phyloP scores from a whole-genome alignment of 2,329 filamentous ascomycete genomes.

The Aureobasidium uvarum region DNA sequence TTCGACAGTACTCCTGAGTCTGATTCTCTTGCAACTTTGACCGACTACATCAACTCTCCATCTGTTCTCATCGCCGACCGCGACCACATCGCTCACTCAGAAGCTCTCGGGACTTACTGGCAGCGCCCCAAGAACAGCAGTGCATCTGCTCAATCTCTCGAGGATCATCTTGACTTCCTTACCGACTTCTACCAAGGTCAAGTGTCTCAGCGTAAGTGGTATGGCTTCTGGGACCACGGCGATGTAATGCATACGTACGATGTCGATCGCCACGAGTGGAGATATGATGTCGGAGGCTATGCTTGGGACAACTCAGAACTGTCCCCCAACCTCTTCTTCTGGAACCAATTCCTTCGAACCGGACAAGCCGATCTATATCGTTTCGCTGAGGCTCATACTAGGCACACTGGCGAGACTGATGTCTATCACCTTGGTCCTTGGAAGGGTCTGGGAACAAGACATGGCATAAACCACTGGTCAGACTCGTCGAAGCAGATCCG shows the following conservation, averaged over 20 bases:
- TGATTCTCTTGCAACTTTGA: neutral
- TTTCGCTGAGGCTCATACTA: neutral
- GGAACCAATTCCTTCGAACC: neutral
- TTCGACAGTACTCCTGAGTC: neutral
- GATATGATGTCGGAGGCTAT: neutral
- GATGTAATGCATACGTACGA: neutral
- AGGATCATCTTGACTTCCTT: neutral
- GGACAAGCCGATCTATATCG: conserved; percentile 1
- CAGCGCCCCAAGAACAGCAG: neutral
- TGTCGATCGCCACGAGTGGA: neutral
- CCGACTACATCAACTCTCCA: neutral
- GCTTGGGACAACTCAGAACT: conserved; percentile 10
- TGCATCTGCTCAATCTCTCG: neutral
- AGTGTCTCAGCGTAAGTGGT: conserved; percentile 4
- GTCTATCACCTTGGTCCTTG: neutral
- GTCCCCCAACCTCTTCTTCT: neutral
- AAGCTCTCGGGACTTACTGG: neutral
- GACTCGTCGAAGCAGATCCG: neutral
- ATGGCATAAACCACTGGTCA: neutral
- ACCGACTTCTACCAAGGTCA: neutral
- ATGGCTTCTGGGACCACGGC: conserved; percentile 2
- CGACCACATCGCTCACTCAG: neutral
- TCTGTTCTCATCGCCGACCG: neutral
- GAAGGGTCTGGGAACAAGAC: conserved; percentile 5
- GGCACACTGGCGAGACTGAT: conserved; percentile 1